phyloP scores from a whole-genome alignment of 1,284 basidiomycete genomes.

The Cutaneotrichosporon sp. region DNA sequence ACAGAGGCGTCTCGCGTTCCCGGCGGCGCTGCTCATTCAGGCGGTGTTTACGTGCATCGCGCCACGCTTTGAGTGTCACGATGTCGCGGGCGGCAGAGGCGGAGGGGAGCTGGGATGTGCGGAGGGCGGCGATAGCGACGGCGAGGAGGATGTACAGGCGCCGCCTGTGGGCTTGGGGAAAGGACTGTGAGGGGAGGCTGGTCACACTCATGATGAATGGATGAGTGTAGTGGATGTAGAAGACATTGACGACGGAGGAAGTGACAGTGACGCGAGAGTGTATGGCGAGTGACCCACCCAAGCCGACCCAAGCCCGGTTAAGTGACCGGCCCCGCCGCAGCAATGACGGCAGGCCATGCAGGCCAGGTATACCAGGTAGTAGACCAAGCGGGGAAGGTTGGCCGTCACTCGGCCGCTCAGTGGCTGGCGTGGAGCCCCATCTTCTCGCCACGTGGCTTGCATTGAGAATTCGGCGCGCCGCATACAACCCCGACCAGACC shows the following conservation, averaged over 20 bases:
- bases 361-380: no score
- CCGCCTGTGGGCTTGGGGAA: constrained; percentile 20
- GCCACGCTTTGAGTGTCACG: constrained; percentile 35
- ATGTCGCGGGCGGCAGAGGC: constrained; percentile 20
- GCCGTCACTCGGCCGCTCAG: no score
- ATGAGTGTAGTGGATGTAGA: constrained; percentile 1
- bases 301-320: no score
- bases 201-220: constrained; percentile 18
- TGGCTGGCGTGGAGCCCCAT: no score
- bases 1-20: constrained; percentile 50
- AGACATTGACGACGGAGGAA: no score
- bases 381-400: no score
- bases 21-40: constrained; percentile 38
- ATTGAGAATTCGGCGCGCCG: not conserved
- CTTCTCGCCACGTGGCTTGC: no score
- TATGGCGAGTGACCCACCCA: no score
- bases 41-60: constrained; percentile 26
- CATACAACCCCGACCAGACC: no score
- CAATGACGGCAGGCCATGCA: no score
- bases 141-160: constrained; percentile 23
- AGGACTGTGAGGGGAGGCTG: constrained; percentile 20
- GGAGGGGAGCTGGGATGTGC: constrained; percentile 5
- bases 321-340: not conserved
- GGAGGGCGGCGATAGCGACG: constrained; percentile 20
- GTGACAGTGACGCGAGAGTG: not conserved